Conservation (phyloP, 768 basidiomycete genomes). For the Leccinum variicolor region DNA sequence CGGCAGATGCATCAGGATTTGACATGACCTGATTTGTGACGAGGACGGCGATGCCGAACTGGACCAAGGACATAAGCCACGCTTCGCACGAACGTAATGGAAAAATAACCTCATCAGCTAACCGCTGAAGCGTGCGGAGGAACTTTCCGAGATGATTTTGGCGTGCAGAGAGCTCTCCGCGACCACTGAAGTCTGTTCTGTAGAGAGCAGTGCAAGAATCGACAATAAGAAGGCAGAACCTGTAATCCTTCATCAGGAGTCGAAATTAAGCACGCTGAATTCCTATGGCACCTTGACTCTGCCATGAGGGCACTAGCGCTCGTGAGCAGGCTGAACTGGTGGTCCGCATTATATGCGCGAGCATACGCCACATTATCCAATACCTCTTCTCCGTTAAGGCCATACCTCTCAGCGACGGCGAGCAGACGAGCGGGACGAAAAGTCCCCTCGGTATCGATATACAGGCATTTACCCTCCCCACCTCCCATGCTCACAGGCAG, state of each 20-base stretch:
- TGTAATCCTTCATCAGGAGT: constrained; percentile 31
- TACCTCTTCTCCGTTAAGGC: constrained; percentile 97
- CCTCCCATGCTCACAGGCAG: constrained; percentile 97
- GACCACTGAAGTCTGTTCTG: constrained; percentile 91
- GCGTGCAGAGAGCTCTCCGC: constrained; percentile 91
- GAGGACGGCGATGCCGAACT: constrained; percentile 98
- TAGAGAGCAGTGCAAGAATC: constrained; percentile 96
- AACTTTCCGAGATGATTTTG: constrained; percentile 97
- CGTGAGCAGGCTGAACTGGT: constrained; percentile 86
- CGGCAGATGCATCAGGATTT: constrained; percentile 91
- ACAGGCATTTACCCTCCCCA: constrained; percentile 97
- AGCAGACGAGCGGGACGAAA: constrained; percentile 95
- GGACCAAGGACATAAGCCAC: constrained; percentile 8
- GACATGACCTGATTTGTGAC: constrained; percentile 99
- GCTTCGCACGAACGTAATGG: constrained; percentile 1
- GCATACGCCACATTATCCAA: constrained; percentile 99
- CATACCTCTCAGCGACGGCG: constrained; percentile 92
- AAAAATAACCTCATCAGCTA: constrained; percentile 87
- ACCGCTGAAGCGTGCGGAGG: constrained; percentile 83
- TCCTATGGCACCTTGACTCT: constrained; percentile 75
- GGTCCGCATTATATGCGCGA: constrained; percentile 97
- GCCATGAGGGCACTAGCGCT: constrained; percentile 98
- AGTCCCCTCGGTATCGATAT: constrained; percentile 98
- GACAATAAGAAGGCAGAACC: constrained; percentile 94
- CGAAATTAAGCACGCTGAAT: constrained; percentile 13